Conservation (phyloP, 768 basidiomycete genomes). For the Dentipellis fragilis region DNA sequence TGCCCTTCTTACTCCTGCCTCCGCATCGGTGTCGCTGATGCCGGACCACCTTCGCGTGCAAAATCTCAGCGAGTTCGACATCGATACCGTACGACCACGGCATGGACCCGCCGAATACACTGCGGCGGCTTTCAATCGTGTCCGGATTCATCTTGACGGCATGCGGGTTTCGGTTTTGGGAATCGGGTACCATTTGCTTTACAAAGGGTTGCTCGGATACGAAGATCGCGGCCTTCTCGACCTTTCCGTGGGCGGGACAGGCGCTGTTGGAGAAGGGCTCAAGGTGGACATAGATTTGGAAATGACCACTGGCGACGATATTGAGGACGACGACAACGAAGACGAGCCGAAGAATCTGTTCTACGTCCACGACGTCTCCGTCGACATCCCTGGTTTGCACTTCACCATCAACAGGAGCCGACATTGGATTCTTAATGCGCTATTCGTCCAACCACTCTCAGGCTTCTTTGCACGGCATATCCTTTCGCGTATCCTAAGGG, state of each 20-base stretch:
- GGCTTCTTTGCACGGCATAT: constrained; percentile 11
- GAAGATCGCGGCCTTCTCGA: constrained; percentile 20
- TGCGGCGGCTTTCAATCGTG: constrained; percentile 5
- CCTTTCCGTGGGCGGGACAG: constrained; percentile 5
- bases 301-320: constrained; percentile 11
- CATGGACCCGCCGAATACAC: not conserved
- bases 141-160: constrained; percentile 17
- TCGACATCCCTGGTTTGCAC: constrained; percentile 15
- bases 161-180: constrained; percentile 15
- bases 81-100: constrained; percentile 10
- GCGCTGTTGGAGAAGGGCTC: constrained; percentile 3
- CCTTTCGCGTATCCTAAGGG: constrained; percentile 8
- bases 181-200: constrained; percentile 17
- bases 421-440: constrained; percentile 21
- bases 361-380: constrained; percentile 13
- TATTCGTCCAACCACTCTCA: constrained; percentile 17
- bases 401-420: constrained; percentile 14
- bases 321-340: not conserved
- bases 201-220: constrained; percentile 16
- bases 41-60: constrained; percentile 17
- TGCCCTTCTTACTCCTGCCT: constrained; percentile 10
- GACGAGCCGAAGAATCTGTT: constrained; percentile 6
- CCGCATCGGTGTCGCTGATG: constrained; percentile 13
- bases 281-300: constrained; percentile 4
- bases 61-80: constrained; percentile 15